Evolutionary conservation across 2,329 filamentous ascomycete genomes (phyloP).

Genomic region (Eurotiales sp.): DNA sequence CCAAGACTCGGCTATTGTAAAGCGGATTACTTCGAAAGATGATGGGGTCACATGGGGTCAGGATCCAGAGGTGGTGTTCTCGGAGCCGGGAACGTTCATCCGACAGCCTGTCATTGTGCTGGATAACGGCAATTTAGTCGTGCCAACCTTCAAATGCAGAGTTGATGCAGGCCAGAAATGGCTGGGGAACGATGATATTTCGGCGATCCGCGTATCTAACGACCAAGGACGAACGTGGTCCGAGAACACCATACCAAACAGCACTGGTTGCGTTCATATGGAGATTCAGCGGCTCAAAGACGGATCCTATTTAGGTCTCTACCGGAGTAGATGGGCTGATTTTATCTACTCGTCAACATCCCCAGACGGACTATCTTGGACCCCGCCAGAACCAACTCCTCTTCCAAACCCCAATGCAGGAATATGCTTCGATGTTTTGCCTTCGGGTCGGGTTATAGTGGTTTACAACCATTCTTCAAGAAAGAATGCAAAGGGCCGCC

Average conservation of each 20-base stretch:
- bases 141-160: slow-evolving; percentile 45
- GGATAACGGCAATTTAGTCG: slow-evolving; percentile 36
- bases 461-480: slow-evolving; percentile 43
- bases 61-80: slow-evolving; percentile 28
- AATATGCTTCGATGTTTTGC: slow-evolving; percentile 37
- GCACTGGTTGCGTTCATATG: slow-evolving; percentile 44
- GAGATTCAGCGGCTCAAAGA: slow-evolving; percentile 32
- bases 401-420: slow-evolving; percentile 47
- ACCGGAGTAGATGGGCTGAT: slow-evolving; percentile 46
- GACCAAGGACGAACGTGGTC: slow-evolving; percentile 40
- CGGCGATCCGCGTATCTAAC: slow-evolving; percentile 34
- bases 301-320: slow-evolving; percentile 36
- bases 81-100: slow-evolving; percentile 38
- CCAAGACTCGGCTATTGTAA: slow-evolving; percentile 41
- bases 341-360: slow-evolving; percentile 42
- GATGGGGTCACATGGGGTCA: slow-evolving; percentile 36
- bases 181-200: slow-evolving; percentile 46
- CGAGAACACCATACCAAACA: slow-evolving; percentile 36
- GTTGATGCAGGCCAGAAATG: slow-evolving; percentile 39
- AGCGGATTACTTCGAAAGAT: slow-evolving; percentile 36
- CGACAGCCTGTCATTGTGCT: slow-evolving; percentile 41
- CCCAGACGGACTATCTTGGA: slow-evolving; percentile 38
- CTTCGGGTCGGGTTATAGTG: slow-evolving; percentile 33
- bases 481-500: slow-evolving; percentile 28
- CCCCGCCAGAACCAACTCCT: slow-evolving; percentile 28